Evolutionary conservation across 228 moss, liverwort and hornwort species (phyloP), one percentile per base, ranked within the genome.

Genomic region (Sphagnum magellanicum): DNA sequence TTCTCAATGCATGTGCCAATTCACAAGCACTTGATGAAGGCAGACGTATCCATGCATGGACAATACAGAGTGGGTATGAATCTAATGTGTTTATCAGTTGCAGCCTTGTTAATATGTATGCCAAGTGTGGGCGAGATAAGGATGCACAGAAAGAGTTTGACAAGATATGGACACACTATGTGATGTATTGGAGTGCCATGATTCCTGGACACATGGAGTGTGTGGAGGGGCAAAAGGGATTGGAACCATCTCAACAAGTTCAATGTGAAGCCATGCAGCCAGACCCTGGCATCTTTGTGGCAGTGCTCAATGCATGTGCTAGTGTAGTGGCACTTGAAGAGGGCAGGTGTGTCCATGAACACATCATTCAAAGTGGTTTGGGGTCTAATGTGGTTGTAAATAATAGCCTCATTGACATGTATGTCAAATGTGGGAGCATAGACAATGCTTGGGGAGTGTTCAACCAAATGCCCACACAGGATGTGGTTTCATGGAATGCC

Each of bases 401-500:
- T 14, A 71, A 71, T 63, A 63, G 62, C 5, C 6, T 71, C 13
- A 53, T 71, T 47, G 63, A 63, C 46, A 71, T 71, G 71, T 71
- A 71, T 61, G 52, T 62, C 52, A 71, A 71, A 61, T 71, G 71
- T 47, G 51, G 63, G 63, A 71, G 71, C 52, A 17, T 71, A 52
- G 52, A 62, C 10, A 53, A 60, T n/a, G 71, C 71, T 6, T 9
- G 50, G 16, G 10, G 48, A 4, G 15, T 71, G 16, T 71, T 71
- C 5, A 52, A 71, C 16, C 52, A 48, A 71, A 71, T 71, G 71
- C 51, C 51, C 5, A 63, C 6, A 10, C 51, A 52, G 10, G 71
- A 71, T n/a, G 71, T 71, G 13, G 63, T 71, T 46, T 71, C 71
- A 6, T 71, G 71, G 71, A 71, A 71, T 61, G 49, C 62, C 16